Evolutionary conservation across 768 basidiomycete species (phyloP).

Genomic region (Hortiboletus flavorubellus): DNA sequence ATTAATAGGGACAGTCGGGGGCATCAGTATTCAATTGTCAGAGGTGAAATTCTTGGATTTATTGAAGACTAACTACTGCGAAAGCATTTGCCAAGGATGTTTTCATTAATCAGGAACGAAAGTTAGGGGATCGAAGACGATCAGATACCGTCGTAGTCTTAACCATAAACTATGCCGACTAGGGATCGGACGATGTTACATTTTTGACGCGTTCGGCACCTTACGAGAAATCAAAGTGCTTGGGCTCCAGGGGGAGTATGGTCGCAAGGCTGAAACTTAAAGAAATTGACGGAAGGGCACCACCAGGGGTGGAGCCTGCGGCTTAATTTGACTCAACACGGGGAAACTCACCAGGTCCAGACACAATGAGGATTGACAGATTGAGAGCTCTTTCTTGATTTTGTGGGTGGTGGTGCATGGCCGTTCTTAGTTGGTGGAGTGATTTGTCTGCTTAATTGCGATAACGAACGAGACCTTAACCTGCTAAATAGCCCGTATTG

Average conservation of each 20-base stretch:
- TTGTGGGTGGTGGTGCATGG: constrained; percentile 87
- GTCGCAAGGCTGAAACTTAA: constrained; percentile 75
- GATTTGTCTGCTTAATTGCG: constrained; percentile 97
- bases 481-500: constrained; percentile 88
- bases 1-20: too few relatives aligned
- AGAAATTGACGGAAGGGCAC: constrained; percentile 85
- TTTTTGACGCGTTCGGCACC: constrained; percentile 70
- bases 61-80: too few relatives aligned
- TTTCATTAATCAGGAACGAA: too few relatives aligned
- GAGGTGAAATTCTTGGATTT: too few relatives aligned
- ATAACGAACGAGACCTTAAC: constrained; percentile 93
- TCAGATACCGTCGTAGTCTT: too few relatives aligned
- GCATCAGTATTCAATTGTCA: too few relatives aligned
- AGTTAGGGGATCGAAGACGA: too few relatives aligned
- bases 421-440: constrained; percentile 84
- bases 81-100: too few relatives aligned
- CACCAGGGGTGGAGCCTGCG: constrained; percentile 77
- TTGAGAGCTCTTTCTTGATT: constrained; percentile 84
- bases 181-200: constrained; percentile 70
- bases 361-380: constrained; percentile 76
- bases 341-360: constrained; percentile 79
- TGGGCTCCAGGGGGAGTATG: constrained; percentile 82
- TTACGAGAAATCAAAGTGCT: constrained; percentile 88
- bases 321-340: constrained; percentile 84
- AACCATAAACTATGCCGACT: constrained; percentile 11